Evolutionary conservation across 139 green algal species (phyloP), one percentile per base, ranked within the genome.

Genomic region (Chlamydomonas sphaeroides): DNA sequence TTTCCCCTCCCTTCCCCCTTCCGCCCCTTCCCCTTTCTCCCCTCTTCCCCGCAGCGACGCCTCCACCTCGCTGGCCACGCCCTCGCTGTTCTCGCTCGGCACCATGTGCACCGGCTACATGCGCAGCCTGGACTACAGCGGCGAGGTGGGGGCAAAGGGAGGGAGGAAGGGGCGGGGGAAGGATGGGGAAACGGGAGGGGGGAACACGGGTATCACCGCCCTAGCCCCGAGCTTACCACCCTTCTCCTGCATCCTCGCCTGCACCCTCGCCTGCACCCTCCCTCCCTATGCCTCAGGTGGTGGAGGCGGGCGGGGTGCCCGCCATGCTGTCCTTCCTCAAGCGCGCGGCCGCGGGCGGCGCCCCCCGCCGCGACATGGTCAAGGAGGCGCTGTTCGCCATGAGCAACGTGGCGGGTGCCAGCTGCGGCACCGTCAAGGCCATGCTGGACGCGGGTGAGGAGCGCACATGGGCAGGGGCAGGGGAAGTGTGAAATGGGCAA

Each of bases 71-170:
- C 74, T 81, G 59, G 57, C 59, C 59, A 62, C 39, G 17, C 74
- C 74, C 74, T 59, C 74, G 30, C 74, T 81, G 28, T 36, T 71
- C 17, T 63, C 35, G 51, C 32, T 81, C 59, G 74, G 74, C 17
- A 70, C 74, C 30, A 81, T 81, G 74, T 81, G 74, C 74, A 81
- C 74, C n/a, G 74, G 74, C 38, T 81, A 81, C 74, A 79, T 79
- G 71, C 39, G 59, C 17, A 35, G 59, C 17, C 59, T 71, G 59
- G 74, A 81, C 74, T 81, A 81, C 59, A 71, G 59, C 71, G 28
- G 36, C 14, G 32, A 78, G 49, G 68, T 76, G 18, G n/a, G n/a
- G n/a, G n/a, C 45, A 14, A 21, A 53, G 45, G 45, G 11, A 14
- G 45, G 11, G 45, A 14, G 45, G 45, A 53, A 21, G 28, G 65